These are phyloP conservation scores for Cryptosporidium tyzzeri DNA, from an alignment of 169 alveolate species.

Conservation along the genomic window DNA sequence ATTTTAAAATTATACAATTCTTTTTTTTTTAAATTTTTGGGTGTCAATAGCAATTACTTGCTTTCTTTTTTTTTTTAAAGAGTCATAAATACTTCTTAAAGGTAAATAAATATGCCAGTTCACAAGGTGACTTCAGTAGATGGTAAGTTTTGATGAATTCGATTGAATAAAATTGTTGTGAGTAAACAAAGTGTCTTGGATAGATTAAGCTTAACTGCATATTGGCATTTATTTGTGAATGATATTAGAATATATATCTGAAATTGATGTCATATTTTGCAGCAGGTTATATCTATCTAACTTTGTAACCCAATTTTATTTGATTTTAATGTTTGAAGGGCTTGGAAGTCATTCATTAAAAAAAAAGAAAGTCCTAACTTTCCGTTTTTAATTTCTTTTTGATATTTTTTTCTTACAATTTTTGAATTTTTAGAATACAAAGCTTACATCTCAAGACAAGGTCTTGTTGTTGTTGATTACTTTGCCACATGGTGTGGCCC, in stretches of 20 bases:
- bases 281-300: too few species aligned
- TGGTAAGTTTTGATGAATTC: neutral
- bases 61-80: neutral
- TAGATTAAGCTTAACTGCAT: neutral
- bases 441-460: slow-evolving; percentile 16
- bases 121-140: slow-evolving; percentile 44
- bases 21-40: too few species aligned
- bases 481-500: slow-evolving; percentile 88
- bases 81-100: neutral
- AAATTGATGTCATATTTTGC: too few species aligned
- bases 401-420: neutral
- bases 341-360: neutral
- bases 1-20: too few species aligned
- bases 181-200: neutral
- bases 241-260: too few species aligned
- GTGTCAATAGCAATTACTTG: too few species aligned
- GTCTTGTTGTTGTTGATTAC: slow-evolving; percentile 82
- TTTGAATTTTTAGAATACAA: slow-evolving; percentile 23
- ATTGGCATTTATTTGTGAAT: neutral
- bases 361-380: neutral
- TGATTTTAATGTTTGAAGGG: too few species aligned
- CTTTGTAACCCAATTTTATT: neutral
- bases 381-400: too few species aligned
- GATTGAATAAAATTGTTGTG: neutral
- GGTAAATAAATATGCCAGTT: slow-evolving; percentile 2